Percentiles rank a stretch among this genome's conserved stretches.
Conservation (phyloP, 176 grass and related monocot genomes). For the Bolboschoenus planiculmis region DNA sequence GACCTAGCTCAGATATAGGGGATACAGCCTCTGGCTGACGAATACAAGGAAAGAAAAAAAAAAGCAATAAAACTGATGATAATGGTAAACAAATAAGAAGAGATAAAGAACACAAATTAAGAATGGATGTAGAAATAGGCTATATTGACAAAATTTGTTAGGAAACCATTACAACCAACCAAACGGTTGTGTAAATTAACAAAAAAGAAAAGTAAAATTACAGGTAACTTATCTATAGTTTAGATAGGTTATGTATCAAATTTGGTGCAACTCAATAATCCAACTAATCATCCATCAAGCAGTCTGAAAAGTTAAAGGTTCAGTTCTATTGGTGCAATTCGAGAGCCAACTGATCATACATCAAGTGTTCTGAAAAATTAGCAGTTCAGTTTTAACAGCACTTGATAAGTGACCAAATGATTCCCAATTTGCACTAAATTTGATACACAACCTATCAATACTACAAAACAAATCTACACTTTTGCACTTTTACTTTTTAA, state of each 20-base stretch:
- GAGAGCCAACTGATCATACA: not conserved
- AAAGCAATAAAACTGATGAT: not conserved
- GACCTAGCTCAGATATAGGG: conserved; percentile 72
- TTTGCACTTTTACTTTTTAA: not conserved
- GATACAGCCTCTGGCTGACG: conserved; percentile 54
- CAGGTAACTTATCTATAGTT: not conserved
- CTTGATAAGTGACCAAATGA: not conserved
- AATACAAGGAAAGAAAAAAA: not conserved
- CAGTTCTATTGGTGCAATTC: not conserved
- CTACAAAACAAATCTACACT: not conserved
- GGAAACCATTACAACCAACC: not conserved
- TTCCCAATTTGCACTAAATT: not conserved
- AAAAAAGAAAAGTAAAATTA: not conserved
- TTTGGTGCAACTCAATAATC: not conserved
- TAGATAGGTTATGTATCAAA: not conserved
- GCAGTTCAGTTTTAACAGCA: not conserved
- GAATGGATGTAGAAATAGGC: not conserved
- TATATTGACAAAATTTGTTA: not conserved
- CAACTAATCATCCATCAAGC: not conserved
- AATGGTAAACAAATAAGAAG: not conserved
- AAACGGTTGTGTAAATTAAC: not conserved
- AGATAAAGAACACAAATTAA: not conserved
- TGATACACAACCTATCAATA: not conserved
- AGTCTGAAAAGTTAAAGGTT: not conserved
- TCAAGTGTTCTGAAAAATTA: not conserved